Evolutionary conservation across 495 filamentous ascomycete species (phyloP).

Genomic region (Rostrohypoxylon terebratum): DNA sequence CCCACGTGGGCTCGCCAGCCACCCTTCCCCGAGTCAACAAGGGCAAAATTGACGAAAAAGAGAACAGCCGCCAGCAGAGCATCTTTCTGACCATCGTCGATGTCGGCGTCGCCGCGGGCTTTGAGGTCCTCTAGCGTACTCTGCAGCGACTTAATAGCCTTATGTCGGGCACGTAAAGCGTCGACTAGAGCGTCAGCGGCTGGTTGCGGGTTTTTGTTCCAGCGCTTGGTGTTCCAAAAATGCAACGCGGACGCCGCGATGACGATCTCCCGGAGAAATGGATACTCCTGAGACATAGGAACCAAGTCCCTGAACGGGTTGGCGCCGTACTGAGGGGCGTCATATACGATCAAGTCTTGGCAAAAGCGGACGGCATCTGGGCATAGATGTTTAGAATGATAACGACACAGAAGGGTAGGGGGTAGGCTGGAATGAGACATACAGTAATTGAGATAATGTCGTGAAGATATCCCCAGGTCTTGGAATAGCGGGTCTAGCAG

Average conservation of each 20-base stretch:
- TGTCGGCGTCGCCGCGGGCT: conserved; percentile 10
- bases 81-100: conserved; percentile 52
- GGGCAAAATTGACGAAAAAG: conserved; percentile 68
- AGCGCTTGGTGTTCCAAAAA: conserved; percentile 53
- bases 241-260: conserved; percentile 68
- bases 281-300: conserved; percentile 57
- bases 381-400: conserved; percentile 3
- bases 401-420: not conserved
- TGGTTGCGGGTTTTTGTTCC: conserved; percentile 10
- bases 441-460: conserved; percentile 60
- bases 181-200: conserved; percentile 54
- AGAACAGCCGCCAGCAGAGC: conserved; percentile 63
- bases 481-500: conserved; percentile 56
- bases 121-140: conserved; percentile 43
- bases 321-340: conserved; percentile 54
- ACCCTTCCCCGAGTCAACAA: conserved; percentile 67
- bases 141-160: conserved; percentile 60
- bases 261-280: conserved; percentile 63
- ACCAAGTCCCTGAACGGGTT: conserved; percentile 67
- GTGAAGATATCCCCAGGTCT: conserved; percentile 51
- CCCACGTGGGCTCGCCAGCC: conserved; percentile 67
- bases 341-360: conserved; percentile 64
- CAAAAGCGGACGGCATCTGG: conserved; percentile 65
- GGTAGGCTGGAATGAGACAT: conserved; percentile 1
- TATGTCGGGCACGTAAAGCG: conserved; percentile 62